phyloP scores from a whole-genome alignment of 805 yeast genomes.

The Saturnispora dispora region DNA sequence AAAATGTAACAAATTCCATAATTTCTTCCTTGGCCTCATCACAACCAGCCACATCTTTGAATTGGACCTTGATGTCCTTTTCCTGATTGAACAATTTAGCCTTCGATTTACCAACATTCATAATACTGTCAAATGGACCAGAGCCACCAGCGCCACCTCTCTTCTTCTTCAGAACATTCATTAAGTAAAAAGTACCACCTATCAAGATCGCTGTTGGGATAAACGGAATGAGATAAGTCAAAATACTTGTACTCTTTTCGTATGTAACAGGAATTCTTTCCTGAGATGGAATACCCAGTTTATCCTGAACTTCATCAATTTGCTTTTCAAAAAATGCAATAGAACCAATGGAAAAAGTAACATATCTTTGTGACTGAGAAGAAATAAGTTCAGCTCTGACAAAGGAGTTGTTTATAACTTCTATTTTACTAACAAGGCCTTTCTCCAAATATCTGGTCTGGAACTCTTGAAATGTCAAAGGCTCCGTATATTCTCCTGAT shows the following conservation, averaged over 20 bases:
- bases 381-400: constrained; percentile 53
- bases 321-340: constrained; percentile 80
- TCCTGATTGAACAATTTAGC: constrained; percentile 90
- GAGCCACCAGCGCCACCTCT: constrained; percentile 39
- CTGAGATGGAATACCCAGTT: constrained; percentile 47
- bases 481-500: constrained; percentile 15
- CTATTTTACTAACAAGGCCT: constrained; percentile 63
- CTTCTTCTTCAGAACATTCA: constrained; percentile 21
- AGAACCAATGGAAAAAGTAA: constrained; percentile 77
- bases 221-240: constrained; percentile 58
- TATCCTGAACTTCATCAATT: constrained; percentile 66
- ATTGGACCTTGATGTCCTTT: constrained; percentile 78
- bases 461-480: constrained; percentile 90
- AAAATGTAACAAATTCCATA: constrained; percentile 93
- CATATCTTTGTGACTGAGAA: constrained; percentile 21
- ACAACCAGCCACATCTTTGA: constrained; percentile 95
- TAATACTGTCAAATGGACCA: constrained; percentile 72
- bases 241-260: constrained; percentile 58
- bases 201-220: constrained; percentile 84
- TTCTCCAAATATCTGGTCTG: constrained; percentile 63
- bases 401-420: constrained; percentile 66
- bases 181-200: constrained; percentile 77
- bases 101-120: constrained; percentile 79
- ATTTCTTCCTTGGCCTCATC: constrained; percentile 95
- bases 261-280: constrained; percentile 78